Percentiles rank a stretch among this genome's conserved stretches.
phyloP scores from a whole-genome alignment of 2,329 filamentous ascomycete species.

The Claviceps sp. region DNA sequence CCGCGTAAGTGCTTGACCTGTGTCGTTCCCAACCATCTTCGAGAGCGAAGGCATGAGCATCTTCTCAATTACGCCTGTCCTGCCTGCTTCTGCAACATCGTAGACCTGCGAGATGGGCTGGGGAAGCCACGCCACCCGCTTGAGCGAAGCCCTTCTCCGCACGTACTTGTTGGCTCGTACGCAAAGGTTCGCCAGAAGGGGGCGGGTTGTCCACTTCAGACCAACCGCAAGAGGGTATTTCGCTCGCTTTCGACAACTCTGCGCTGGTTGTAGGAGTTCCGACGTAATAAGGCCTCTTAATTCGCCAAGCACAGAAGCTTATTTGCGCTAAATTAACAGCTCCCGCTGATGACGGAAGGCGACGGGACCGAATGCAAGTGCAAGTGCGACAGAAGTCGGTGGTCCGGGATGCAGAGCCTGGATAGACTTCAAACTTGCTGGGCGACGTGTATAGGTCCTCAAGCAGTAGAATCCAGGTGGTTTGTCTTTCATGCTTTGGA shows the following conservation, averaged over 20 bases:
- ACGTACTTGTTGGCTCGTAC: constrained; percentile 29
- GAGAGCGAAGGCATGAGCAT: constrained; percentile 11
- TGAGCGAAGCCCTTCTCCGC: constrained; percentile 24
- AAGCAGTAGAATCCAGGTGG: constrained; percentile 23
- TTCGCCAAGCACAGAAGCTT: constrained; percentile 28
- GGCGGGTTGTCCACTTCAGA: constrained; percentile 26
- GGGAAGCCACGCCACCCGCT: constrained; percentile 28
- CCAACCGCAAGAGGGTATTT: constrained; percentile 34
- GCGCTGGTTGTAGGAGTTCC: constrained; percentile 28
- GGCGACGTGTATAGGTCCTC: constrained; percentile 25
- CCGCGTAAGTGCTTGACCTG: constrained; percentile 10
- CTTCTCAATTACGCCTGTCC: constrained; percentile 22
- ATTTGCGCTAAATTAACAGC: constrained; percentile 20
- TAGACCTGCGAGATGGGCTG: constrained; percentile 25
- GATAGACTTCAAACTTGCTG: constrained; percentile 21
- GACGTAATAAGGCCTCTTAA: constrained; percentile 34
- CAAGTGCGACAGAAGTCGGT: constrained; percentile 28
- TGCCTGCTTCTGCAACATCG: constrained; percentile 22
- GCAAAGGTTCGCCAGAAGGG: constrained; percentile 32
- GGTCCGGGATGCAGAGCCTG: constrained; percentile 22
- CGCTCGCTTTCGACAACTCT: constrained; percentile 25
- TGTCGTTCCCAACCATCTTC: constrained; percentile 23
- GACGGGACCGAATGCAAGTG: too few species aligned
- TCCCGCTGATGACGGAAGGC: constrained; percentile 20
- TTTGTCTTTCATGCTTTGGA: constrained; percentile 20